Evolutionary conservation across 1,139 yeast genomes (phyloP), one percentile per base, ranked within the genome.

Genomic region (Hyphopichia buzzinii): DNA sequence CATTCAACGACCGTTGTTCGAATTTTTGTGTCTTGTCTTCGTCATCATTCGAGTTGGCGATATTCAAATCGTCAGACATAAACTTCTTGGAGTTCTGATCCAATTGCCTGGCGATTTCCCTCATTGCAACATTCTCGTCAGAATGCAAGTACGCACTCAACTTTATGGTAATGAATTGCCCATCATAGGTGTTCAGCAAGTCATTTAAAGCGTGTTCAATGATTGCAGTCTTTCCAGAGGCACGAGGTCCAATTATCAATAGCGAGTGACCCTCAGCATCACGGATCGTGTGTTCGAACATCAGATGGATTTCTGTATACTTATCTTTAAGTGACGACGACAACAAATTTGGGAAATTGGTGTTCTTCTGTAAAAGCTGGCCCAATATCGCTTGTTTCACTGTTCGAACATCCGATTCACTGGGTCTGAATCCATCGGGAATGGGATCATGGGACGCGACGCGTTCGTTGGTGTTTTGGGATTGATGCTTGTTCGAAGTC

Each of bases 21-120:
- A 63, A 37, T 73, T 62, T 35, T 59, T 62, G 48, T 72, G 8
- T 78, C 64, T 39, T 46, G 6, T 36, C 35, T 16, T 44, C 47
- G 3, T 40, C 44, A 5, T 47, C 44, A 4, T 39, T 41, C 5
- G 46, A 41, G 6, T 55, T 33, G 38, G 39, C 42, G n/a, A 40
- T 52, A 17, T 41, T 34, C n/a, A 34, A 27, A 5, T 47, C 47
- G 17, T 41, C 39, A 11, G 44, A 15, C 14, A 43, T 39, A 15
- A 41, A 39, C 28, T 46, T 49, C 35, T 50, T 46, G 30, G 72
- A 50, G 33, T 68, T 69, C 40, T 62, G 51, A 46, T 86, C 95
- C 35, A 92, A 62, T 56, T 90, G 97, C 30, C 84, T 68, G 0
- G 96, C 95, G 39, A 92, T 84, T 46, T 88, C 94, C 36, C 92